These are phyloP conservation scores for Trichoderma sp. DNA, from an alignment of 2,329 filamentous ascomycete species.

Conservation along the genomic window DNA sequence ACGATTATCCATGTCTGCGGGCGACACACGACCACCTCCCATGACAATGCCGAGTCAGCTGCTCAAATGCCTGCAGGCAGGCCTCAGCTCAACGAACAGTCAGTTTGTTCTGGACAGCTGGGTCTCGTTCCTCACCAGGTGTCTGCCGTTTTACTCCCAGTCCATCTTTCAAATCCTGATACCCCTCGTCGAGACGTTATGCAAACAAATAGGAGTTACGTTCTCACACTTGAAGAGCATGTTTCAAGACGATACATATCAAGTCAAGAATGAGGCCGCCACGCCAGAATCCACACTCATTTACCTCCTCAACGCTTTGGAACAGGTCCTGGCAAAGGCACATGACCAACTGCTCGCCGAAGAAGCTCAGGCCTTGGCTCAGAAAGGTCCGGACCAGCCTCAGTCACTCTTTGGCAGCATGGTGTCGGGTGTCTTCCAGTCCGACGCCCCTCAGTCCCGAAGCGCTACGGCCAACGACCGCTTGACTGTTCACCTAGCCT, in stretches of 20 bases:
- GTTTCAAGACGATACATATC: slow-evolving; percentile 50
- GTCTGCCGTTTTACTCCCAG: slow-evolving; percentile 79
- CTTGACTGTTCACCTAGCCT: slow-evolving; percentile 90
- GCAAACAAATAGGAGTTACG: slow-evolving; percentile 70
- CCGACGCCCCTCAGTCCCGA: slow-evolving; percentile 74
- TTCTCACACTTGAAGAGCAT: slow-evolving; percentile 71
- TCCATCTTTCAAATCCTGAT: slow-evolving; percentile 89
- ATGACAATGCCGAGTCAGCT: slow-evolving; percentile 66
- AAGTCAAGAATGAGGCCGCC: slow-evolving; percentile 34
- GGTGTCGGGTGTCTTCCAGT: slow-evolving; percentile 85
- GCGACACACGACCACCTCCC: slow-evolving; percentile 34
- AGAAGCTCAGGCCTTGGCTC: slow-evolving; percentile 67
- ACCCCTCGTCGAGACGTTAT: slow-evolving; percentile 87
- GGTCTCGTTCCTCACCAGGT: slow-evolving; percentile 82
- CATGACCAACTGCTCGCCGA: slow-evolving; percentile 81
- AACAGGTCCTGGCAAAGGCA: slow-evolving; percentile 83
- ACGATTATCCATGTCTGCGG: slow-evolving; percentile 43
- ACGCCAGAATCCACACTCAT: slow-evolving; percentile 73
- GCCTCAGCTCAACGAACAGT: slow-evolving; percentile 73
- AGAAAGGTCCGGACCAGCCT: slow-evolving; percentile 79
- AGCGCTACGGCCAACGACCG: slow-evolving; percentile 89
- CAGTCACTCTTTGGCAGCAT: slow-evolving; percentile 93
- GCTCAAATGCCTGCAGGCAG: slow-evolving; percentile 82
- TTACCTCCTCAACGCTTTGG: slow-evolving; percentile 87
- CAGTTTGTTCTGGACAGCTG: slow-evolving; percentile 85